These are phyloP conservation scores for Aspergillus pseudoglaucus DNA, from an alignment of 2,329 filamentous ascomycete genomes.

Conservation along the genomic window DNA sequence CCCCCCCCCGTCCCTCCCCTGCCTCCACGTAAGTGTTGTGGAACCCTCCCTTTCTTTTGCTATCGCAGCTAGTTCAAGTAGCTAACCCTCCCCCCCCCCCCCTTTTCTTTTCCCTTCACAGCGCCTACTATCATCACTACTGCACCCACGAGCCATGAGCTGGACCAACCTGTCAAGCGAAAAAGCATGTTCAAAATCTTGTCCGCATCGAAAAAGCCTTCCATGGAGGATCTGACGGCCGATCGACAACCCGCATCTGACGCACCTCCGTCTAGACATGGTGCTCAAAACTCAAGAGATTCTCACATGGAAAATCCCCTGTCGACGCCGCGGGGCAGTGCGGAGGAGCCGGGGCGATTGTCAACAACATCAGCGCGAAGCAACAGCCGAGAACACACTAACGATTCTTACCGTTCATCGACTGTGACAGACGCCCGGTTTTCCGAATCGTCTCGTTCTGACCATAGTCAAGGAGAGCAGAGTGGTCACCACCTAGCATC, in stretches of 20 bases:
- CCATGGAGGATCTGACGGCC: slow-evolving; percentile 23
- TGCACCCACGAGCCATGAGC: slow-evolving; percentile 65
- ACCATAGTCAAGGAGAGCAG: slow-evolving; percentile 69
- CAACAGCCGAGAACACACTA: slow-evolving; percentile 53
- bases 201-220: slow-evolving; percentile 27
- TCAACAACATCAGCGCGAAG: slow-evolving; percentile 41
- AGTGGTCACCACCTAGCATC: slow-evolving; percentile 50
- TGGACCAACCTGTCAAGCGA: slow-evolving; percentile 40
- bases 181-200: slow-evolving; percentile 36
- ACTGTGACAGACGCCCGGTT: slow-evolving; percentile 56
- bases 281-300: slow-evolving; percentile 20
- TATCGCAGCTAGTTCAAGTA: neutral
- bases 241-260: slow-evolving; percentile 2
- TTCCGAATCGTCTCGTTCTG: slow-evolving; percentile 85
- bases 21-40: slow-evolving; percentile 29
- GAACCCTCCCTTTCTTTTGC: neutral
- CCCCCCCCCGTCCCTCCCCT: slow-evolving; percentile 34
- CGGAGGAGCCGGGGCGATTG: slow-evolving; percentile 55
- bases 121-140: slow-evolving; percentile 79
- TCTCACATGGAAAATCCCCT: slow-evolving; percentile 24
- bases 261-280: slow-evolving; percentile 8
- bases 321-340: slow-evolving; percentile 45
- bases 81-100: slow-evolving; percentile 12
- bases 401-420: slow-evolving; percentile 56
- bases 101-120: slow-evolving; percentile 11